phyloP scores from a whole-genome alignment of 1,139 yeast species.

The Geotrichum bryndzae region DNA sequence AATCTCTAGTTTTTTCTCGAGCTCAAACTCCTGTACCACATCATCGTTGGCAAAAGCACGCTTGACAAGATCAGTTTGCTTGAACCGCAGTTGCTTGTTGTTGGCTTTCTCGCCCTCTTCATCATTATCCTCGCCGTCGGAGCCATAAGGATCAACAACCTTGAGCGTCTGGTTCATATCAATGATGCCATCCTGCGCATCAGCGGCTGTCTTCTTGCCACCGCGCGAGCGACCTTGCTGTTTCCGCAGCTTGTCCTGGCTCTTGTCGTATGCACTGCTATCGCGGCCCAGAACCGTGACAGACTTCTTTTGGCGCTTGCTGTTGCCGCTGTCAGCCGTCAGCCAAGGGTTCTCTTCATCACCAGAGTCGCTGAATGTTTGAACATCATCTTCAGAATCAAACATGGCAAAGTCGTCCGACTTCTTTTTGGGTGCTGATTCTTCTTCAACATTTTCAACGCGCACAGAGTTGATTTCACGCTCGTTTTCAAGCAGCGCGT shows the following conservation, averaged over 20 bases:
- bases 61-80: conserved; percentile 74
- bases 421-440: background rate
- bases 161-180: conserved; percentile 42
- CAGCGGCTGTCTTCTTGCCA: conserved; percentile 30
- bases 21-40: conserved; percentile 69
- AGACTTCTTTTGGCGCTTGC: conserved; percentile 47
- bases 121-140: conserved; percentile 29
- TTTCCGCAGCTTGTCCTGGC: conserved; percentile 46
- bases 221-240: conserved; percentile 38
- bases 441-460: conserved; percentile 1
- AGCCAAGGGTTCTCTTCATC: conserved; percentile 70
- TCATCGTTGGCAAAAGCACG: conserved; percentile 98
- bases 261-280: conserved; percentile 46
- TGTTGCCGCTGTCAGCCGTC: conserved; percentile 36
- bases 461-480: conserved; percentile 12
- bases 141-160: conserved; percentile 42
- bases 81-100: conserved; percentile 44
- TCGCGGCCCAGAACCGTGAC: conserved; percentile 51
- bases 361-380: conserved; percentile 2
- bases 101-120: conserved; percentile 30
- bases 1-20: conserved; percentile 61
- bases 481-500: conserved; percentile 9
- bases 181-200: conserved; percentile 41
- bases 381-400: conserved; percentile 13
- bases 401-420: conserved; percentile 12